Evolutionary conservation across 23 red algal genomes (phyloP).

Genomic region (Chondrus crispus): DNA sequence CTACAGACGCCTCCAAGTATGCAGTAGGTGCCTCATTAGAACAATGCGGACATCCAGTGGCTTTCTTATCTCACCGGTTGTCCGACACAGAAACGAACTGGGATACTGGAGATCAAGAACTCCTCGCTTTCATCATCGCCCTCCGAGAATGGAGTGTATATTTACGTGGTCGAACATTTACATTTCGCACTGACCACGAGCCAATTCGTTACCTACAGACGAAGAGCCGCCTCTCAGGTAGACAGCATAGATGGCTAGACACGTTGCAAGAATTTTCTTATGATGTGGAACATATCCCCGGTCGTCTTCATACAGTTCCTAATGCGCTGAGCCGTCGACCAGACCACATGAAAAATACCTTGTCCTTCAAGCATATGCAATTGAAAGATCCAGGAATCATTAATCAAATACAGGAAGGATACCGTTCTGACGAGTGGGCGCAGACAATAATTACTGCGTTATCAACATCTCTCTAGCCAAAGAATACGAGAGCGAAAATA

Average conservation of each 20-base stretch:
- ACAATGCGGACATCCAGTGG: neutral
- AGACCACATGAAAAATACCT: too few species aligned
- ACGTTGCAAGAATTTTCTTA: constrained; percentile 1
- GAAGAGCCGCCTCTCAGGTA: neutral
- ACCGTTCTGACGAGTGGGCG: too few species aligned
- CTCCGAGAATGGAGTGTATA: neutral
- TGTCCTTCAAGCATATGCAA: too few species aligned
- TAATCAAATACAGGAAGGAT: too few species aligned
- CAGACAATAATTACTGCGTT: too few species aligned
- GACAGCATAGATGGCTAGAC: constrained; percentile 20
- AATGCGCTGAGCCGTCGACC: constrained; percentile 1
- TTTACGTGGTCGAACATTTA: neutral
- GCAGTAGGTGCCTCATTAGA: neutral
- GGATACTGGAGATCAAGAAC: constrained; percentile 17
- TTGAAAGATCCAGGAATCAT: too few species aligned
- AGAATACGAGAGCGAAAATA: too few species aligned
- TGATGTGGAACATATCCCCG: neutral
- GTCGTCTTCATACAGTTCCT: neutral
- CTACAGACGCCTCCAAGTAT: too few species aligned
- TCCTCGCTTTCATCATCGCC: constrained; percentile 3
- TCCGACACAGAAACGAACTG: neutral
- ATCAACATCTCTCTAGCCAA: too few species aligned
- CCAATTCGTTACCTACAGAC: constrained; percentile 8
- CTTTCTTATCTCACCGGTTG: neutral
- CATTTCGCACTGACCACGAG: neutral